phyloP scores from a whole-genome alignment of 1,284 basidiomycete genomes.

The Grifola frondosa region DNA sequence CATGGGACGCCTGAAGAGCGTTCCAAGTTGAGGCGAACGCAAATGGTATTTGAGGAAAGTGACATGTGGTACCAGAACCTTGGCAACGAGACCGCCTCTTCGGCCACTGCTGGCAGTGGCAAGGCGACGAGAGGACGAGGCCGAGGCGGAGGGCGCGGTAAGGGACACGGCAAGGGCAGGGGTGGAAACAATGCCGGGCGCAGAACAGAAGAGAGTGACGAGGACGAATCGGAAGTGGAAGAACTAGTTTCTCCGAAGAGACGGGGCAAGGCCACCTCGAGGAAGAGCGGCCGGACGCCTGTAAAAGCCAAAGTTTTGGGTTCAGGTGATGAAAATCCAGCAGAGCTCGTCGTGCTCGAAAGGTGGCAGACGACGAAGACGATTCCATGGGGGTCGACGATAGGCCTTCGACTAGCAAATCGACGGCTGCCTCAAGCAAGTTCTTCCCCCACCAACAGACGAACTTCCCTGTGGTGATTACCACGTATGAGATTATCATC shows the following conservation, averaged over 20 bases:
- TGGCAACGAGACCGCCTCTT: neutral
- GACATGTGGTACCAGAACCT: constrained; percentile 15
- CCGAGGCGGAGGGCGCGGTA: constrained; percentile 18
- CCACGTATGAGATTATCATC: constrained; percentile 94
- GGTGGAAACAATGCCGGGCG: constrained; percentile 12
- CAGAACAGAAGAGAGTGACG: constrained; percentile 3
- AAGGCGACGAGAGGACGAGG: constrained; percentile 9
- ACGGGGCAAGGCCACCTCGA: constrained; percentile 11
- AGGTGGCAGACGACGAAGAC: constrained; percentile 20
- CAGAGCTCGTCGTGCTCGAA: constrained; percentile 7
- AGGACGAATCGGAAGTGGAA: constrained; percentile 11
- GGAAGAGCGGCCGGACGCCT: constrained; percentile 7
- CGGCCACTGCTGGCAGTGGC: neutral
- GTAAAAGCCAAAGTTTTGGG: too few species aligned
- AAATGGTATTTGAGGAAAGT: constrained; percentile 19
- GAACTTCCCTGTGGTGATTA: constrained; percentile 80
- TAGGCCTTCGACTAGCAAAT: constrained; percentile 9
- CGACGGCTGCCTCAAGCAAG: constrained; percentile 18
- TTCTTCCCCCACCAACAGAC: constrained; percentile 34
- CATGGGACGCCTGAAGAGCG: constrained; percentile 83
- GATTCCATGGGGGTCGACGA: constrained; percentile 17
- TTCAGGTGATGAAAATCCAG: constrained; percentile 24
- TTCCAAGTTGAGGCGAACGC: constrained; percentile 58
- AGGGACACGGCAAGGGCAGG: constrained; percentile 16
- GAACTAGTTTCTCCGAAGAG: neutral